These are phyloP conservation scores for Schwanniomyces etchellsii DNA, from an alignment of 1,139 yeast genomes.

Conservation along the genomic window DNA sequence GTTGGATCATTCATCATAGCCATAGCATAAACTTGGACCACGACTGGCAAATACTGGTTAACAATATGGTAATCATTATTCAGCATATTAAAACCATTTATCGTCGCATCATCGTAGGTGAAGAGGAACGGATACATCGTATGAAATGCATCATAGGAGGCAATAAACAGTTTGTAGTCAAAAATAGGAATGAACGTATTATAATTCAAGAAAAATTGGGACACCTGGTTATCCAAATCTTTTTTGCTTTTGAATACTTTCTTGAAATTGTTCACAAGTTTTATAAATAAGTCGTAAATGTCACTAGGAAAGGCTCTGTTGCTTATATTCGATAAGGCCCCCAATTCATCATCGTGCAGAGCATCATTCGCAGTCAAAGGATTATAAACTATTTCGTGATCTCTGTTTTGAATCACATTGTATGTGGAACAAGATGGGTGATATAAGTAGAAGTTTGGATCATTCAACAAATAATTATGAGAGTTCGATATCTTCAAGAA, in stretches of 20 bases:
- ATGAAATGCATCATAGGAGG: constrained; percentile 50
- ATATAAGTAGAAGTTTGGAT: constrained; percentile 40
- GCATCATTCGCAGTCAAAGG: constrained; percentile 32
- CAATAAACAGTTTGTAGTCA: constrained; percentile 53
- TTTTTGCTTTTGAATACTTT: constrained; percentile 36
- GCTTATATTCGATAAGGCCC: constrained; percentile 14
- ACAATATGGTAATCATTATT: constrained; percentile 46
- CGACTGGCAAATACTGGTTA: constrained; percentile 44
- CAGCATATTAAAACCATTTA: constrained; percentile 45
- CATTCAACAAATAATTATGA: constrained; percentile 40
- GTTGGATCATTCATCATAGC: constrained; percentile 45
- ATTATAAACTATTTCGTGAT: constrained; percentile 37
- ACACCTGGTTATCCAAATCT: constrained; percentile 48
- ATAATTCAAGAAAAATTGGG: constrained; percentile 50
- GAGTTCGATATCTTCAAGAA: constrained; percentile 43
- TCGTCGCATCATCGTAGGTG: constrained; percentile 46
- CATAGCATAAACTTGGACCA: constrained; percentile 44
- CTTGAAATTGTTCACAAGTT: constrained; percentile 42
- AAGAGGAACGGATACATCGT: constrained; percentile 52
- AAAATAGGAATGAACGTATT: constrained; percentile 58
- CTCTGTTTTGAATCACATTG: constrained; percentile 36
- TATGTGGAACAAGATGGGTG: constrained; percentile 37
- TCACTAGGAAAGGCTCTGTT: constrained; percentile 31
- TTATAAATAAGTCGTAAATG: constrained; percentile 41
- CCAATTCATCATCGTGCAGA: constrained; percentile 14